These are phyloP conservation scores for Flaveria sonorensis DNA, from an alignment of 129 eudicot species.

Conservation along the genomic window DNA sequence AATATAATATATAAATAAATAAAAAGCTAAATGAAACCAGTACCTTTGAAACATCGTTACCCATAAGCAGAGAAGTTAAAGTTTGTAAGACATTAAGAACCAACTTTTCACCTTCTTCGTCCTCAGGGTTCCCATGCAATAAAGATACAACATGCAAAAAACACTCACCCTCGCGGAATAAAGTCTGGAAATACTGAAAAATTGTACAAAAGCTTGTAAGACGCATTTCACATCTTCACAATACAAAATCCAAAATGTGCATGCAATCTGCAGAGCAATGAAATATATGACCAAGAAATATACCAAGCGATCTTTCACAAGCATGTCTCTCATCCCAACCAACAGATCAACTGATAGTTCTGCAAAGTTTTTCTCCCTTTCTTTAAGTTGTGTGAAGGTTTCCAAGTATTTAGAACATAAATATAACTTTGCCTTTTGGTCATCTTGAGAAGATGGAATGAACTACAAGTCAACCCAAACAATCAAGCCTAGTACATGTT, in stretches of 20 bases:
- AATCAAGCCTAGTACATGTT: constrained; percentile 23
- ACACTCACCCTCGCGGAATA: constrained; percentile 92
- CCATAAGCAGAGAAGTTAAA: constrained; percentile 71
- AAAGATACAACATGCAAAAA: constrained; percentile 91
- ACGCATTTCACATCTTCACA: constrained; percentile 21
- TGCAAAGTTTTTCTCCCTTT: constrained; percentile 67
- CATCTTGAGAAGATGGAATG: constrained; percentile 67
- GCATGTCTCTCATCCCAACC: constrained; percentile 86
- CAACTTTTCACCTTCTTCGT: constrained; percentile 70
- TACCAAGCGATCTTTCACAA: constrained; percentile 72
- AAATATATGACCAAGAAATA: constrained; percentile 21
- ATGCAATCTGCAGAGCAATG: constrained; percentile 15
- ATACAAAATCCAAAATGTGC: neutral
- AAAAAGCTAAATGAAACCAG: constrained; percentile 16
- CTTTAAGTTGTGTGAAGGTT: constrained; percentile 86
- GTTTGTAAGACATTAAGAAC: constrained; percentile 85
- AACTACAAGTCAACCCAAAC: constrained; percentile 49
- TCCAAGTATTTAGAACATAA: constrained; percentile 92
- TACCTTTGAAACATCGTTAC: constrained; percentile 90
- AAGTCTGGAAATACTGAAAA: constrained; percentile 76
- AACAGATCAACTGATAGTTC: constrained; percentile 73
- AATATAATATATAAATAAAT: neutral
- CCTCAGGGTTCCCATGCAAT: constrained; percentile 78
- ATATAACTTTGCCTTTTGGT: constrained; percentile 65
- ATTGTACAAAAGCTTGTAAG: constrained; percentile 29